Conservation (phyloP, 2,329 filamentous ascomycete species). For the Rutstroemia sp. region DNA sequence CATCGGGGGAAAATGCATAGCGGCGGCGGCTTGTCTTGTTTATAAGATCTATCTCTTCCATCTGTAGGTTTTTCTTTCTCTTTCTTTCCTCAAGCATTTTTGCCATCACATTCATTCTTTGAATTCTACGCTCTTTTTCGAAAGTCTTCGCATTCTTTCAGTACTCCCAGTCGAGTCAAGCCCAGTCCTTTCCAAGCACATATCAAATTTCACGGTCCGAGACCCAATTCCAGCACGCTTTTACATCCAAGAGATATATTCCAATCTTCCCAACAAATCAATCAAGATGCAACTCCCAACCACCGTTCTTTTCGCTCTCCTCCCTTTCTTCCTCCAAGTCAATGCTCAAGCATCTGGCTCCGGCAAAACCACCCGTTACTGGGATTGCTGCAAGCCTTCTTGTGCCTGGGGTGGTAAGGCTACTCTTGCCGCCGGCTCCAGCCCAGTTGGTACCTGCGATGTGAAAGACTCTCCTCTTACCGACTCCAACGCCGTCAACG, state of each 20-base stretch:
- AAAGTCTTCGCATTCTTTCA: neutral
- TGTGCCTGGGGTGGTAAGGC: constrained; percentile 55
- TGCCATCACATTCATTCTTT: constrained; percentile 6
- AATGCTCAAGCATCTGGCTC: constrained; percentile 18
- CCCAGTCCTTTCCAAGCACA: neutral
- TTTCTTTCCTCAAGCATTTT: constrained; percentile 4
- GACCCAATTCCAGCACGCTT: neutral
- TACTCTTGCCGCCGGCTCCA: constrained; percentile 32
- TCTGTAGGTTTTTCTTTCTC: neutral
- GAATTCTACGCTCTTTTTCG: constrained; percentile 1
- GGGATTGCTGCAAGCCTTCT: constrained; percentile 67
- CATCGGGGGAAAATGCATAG: neutral
- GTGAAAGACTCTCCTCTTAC: constrained; percentile 46
- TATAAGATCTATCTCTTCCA: neutral
- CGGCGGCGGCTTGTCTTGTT: neutral
- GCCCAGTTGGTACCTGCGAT: constrained; percentile 24
- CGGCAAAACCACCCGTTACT: constrained; percentile 38
- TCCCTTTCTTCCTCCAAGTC: constrained; percentile 23
- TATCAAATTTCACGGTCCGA: neutral
- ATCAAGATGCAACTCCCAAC: constrained; percentile 12
- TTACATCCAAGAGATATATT: neutral
- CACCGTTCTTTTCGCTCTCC: constrained; percentile 18
- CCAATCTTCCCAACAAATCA: neutral
- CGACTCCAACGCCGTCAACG: constrained; percentile 38
- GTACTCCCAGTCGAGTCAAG: constrained; percentile 2